Base-by-base conservation (phyloP, 2,329 filamentous ascomycete genomes). In the Clarireedia monteithiana region DNA sequence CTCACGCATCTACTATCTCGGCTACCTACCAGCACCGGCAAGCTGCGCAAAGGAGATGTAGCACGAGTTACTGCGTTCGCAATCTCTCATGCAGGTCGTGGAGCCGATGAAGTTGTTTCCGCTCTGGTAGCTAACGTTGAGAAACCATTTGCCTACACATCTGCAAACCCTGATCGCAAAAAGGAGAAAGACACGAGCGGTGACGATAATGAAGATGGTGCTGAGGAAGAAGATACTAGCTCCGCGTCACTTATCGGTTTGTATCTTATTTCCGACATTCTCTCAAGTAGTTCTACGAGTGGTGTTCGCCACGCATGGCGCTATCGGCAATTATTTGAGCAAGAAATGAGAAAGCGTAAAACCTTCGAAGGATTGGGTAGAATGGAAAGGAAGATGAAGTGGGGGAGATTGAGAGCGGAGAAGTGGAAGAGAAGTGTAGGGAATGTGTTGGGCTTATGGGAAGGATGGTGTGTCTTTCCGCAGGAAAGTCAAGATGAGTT, bases 91-190 rank as follows among this genome's bases (percentile, higher is more conserved):
- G 88, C 91, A 1, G 89, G 86, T 40, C 80, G 84, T 20, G 94
- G 91, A 15, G 88, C 89, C 12, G 88, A 95, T 61, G 94, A 97
- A 73, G 86, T 96, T 38, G 91, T 95, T n/a, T 82, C 92, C 50
- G 82, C 95, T 72, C 84, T 97, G 39, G 81, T 95, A 0, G 79
- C 84, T 1, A 97, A 99, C 65, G 78, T 97, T 36, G 78, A 87
- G 58, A 82, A 79, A 51, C 94, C 94, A 0, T 83, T 95, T 57
- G 80, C 84, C 5, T 82, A 86, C 62, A 89, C 84, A 1, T 80
- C 79, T 6, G 88, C 87, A 24, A 91, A 89, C 58, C 81, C 84
- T 0, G 75, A 80, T 6, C 72, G 73, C 12, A 70, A 68, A 54
- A 72, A 73, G 30, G 63, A 63, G 1, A 74, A 73, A 24, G 54